Conservation (phyloP, 2,329 filamentous ascomycete genomes). For the Colletotrichum liriopes region DNA sequence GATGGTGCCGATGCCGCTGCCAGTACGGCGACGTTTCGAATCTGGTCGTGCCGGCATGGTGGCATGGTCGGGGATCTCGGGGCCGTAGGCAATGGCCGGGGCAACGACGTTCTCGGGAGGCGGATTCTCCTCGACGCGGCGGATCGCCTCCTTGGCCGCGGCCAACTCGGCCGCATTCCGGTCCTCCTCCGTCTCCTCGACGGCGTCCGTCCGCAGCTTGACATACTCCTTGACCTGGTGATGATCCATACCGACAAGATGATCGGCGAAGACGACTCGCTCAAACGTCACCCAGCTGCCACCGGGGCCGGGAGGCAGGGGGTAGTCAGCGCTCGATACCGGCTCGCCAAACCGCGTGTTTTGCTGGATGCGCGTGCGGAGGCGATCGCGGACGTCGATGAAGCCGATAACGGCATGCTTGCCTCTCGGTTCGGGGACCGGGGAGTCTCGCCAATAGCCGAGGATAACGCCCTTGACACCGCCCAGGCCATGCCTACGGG, state of each 20-base stretch:
- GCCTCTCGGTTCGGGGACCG: conserved; percentile 61
- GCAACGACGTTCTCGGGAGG: conserved; percentile 59
- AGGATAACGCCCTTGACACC: conserved; percentile 65
- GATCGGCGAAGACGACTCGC: conserved; percentile 70
- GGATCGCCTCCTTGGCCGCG: conserved; percentile 64
- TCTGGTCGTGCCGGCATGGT: conserved; percentile 53
- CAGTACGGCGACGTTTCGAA: conserved; percentile 65
- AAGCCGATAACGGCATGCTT: conserved; percentile 76
- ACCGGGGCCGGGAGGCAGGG: conserved; percentile 71
- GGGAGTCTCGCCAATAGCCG: conserved; percentile 74
- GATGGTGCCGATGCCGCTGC: conserved; percentile 54
- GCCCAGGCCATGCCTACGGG: conserved; percentile 44
- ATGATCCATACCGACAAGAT: conserved; percentile 70
- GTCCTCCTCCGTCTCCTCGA: conserved; percentile 57
- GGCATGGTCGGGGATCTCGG: conserved; percentile 62
- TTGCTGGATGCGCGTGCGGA: conserved; percentile 72
- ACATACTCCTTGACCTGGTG: conserved; percentile 76
- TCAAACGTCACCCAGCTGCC: conserved; percentile 78
- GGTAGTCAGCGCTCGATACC: conserved; percentile 55
- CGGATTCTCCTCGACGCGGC: conserved; percentile 60
- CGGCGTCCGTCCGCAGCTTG: conserved; percentile 63
- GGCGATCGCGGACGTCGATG: conserved; percentile 73
- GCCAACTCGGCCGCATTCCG: conserved; percentile 56
- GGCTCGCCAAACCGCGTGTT: conserved; percentile 64
- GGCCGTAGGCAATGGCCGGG: conserved; percentile 67